phyloP scores from a whole-genome alignment of 768 basidiomycete genomes.

The Leccinum rimulosum region DNA sequence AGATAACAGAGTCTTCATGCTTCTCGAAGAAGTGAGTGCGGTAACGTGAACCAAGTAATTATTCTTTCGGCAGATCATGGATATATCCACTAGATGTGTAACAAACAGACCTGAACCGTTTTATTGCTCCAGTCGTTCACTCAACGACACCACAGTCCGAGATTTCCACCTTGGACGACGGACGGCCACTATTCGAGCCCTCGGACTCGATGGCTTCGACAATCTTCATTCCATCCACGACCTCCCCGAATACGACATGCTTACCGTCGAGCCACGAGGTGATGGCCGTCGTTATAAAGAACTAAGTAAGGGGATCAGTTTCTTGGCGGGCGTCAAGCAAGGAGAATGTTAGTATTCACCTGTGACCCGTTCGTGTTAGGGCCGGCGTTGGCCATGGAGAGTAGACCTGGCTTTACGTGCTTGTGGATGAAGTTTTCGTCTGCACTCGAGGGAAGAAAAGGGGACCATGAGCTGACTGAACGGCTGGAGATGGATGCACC shows the following conservation, averaged over 20 bases:
- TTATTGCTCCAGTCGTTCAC: constrained; percentile 8
- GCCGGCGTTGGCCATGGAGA: constrained; percentile 90
- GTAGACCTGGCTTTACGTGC: constrained; percentile 62
- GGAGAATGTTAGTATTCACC: constrained; percentile 33
- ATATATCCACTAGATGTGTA: neutral
- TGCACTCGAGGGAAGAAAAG: constrained; percentile 13
- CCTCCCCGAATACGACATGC: constrained; percentile 49
- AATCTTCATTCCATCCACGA: constrained; percentile 42
- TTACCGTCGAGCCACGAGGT: constrained; percentile 59
- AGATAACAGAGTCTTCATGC: neutral
- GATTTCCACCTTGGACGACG: constrained; percentile 48
- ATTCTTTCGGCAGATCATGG: constrained; percentile 6
- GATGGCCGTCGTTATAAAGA: no score
- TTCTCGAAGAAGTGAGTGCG: no score
- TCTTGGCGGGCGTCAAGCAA: no score
- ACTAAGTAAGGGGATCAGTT: no score
- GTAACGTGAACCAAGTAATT: neutral
- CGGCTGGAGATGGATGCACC: constrained; percentile 14
- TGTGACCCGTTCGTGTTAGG: constrained; percentile 80
- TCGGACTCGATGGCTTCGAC: no score
- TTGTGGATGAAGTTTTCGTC: constrained; percentile 71
- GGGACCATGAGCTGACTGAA: neutral
- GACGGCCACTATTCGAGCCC: constrained; percentile 21
- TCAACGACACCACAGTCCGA: constrained; percentile 50
- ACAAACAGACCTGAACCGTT: neutral